A percentile compares a stretch with the other conserved stretches of the same genome.
These are phyloP conservation scores for Neofusicoccum ribis DNA, from an alignment of 2,329 filamentous ascomycete species.

Conservation along the genomic window DNA sequence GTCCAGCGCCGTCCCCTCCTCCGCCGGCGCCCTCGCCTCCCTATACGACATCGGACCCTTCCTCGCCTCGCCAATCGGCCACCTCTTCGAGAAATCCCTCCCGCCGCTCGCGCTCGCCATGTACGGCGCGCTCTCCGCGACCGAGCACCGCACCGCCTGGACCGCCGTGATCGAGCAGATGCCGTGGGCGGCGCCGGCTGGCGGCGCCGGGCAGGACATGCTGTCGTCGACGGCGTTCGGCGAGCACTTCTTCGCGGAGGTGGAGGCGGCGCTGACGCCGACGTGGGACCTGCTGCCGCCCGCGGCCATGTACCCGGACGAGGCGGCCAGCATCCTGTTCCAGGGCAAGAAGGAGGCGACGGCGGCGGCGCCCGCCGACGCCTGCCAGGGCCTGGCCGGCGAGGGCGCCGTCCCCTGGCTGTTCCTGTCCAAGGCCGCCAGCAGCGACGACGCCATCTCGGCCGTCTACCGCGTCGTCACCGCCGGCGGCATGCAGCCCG, in stretches of 20 bases:
- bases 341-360: conserved; percentile 49
- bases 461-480: conserved; percentile 52
- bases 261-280: conserved; percentile 47
- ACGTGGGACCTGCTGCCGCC: conserved; percentile 56
- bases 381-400: conserved; percentile 38
- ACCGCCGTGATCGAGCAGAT: neutral
- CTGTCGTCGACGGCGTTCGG: conserved; percentile 49
- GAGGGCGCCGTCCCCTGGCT: conserved; percentile 50
- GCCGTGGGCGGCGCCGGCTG: neutral
- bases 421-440: conserved; percentile 37
- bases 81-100: neutral
- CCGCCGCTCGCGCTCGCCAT: conserved; percentile 10
- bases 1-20: conserved; percentile 25
- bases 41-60: conserved; percentile 23
- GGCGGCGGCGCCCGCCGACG: conserved; percentile 52
- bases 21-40: conserved; percentile 23
- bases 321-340: conserved; percentile 29
- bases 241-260: conserved; percentile 65
- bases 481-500: conserved; percentile 45
- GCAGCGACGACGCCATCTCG: conserved; percentile 38
- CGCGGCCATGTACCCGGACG: conserved; percentile 29
- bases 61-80: conserved; percentile 8
- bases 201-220: too few relatives aligned
- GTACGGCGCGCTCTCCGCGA: neutral
- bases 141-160: neutral